Evolutionary conservation across 768 basidiomycete genomes (phyloP), one percentile per base, ranked within the genome.

Genomic region (Leccinum uliginosum): DNA sequence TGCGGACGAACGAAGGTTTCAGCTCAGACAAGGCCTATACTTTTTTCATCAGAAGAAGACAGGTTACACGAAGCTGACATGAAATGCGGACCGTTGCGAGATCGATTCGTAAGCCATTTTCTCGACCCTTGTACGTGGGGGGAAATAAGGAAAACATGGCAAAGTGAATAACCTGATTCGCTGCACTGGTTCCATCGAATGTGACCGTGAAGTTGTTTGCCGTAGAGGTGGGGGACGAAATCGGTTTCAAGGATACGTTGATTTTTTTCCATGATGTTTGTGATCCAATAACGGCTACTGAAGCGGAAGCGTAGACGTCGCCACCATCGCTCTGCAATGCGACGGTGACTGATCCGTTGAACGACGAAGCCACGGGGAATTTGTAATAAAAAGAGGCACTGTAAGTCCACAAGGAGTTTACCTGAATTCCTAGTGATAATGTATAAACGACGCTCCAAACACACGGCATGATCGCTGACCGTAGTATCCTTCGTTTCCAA

Each of bases 81-180:
- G 14, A 21, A 45, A 24, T 26, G 59, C 69, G 27, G 46, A 80
- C 82, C 62, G 78, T 74, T 9, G 84, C 80, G 55, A 86, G 73
- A 61, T 86, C 84, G 3, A 76, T 66, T n/a, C 85, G 73, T 77
- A 86, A 76, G 1, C 85, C 85, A 63, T 86, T 86, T 23, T 68
- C 62, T 50, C 83, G 74, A 52, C 74, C 69, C 57, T 83, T 85
- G 72, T 80, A 87, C 1, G 84, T 87, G 1, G 85, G 84, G 2
- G 85, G 85, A 70, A 87, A 85, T 50, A 86, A 65, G 15, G 80
- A 82, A 56, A 86, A 74, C 74, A 86, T 73, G 0, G 82, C 79
- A 54, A 86, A 85, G 60, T 82, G 67, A 49, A 86, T 71, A 0
- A 74, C 78, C 32, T 77, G 66, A 1, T 77, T 80, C 2, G 71